phyloP scores from a whole-genome alignment of 73 alveolate species.

The Uronychia binucleata region DNA sequence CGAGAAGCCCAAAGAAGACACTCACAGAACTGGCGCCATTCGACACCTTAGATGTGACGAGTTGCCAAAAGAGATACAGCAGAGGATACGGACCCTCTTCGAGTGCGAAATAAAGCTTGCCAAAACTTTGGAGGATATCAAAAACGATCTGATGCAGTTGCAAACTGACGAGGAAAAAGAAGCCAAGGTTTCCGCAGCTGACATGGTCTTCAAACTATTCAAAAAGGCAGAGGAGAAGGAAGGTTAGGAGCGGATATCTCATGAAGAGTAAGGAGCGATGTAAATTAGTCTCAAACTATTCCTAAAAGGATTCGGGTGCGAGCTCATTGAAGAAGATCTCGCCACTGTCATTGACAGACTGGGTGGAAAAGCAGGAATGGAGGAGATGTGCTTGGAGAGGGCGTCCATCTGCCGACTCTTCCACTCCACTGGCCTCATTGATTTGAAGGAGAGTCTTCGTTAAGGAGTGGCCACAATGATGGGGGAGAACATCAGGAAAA shows the following conservation, averaged over 20 bases:
- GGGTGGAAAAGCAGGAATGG: constrained; percentile 29
- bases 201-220: no score
- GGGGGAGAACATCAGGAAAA: neutral
- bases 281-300: neutral
- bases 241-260: no score
- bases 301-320: neutral
- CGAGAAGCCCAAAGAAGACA: neutral
- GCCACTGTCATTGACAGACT: neutral
- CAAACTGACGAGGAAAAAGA: neutral
- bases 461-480: no score
- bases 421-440: no score
- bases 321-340: neutral
- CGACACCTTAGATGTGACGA: neutral
- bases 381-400: constrained; percentile 51
- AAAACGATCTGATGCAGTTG: neutral
- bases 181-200: no score
- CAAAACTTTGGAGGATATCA: neutral
- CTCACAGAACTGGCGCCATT: neutral
- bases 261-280: no score
- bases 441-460: no score
- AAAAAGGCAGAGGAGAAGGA: no score
- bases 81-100: neutral
- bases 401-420: neutral
- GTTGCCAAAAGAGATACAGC: neutral
- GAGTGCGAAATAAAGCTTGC: neutral